A percentile compares a stretch with the other conserved stretches of the same genome.
Conservation (phyloP, 805 yeast genomes). For the Schizosaccharomyces pombe region DNA sequence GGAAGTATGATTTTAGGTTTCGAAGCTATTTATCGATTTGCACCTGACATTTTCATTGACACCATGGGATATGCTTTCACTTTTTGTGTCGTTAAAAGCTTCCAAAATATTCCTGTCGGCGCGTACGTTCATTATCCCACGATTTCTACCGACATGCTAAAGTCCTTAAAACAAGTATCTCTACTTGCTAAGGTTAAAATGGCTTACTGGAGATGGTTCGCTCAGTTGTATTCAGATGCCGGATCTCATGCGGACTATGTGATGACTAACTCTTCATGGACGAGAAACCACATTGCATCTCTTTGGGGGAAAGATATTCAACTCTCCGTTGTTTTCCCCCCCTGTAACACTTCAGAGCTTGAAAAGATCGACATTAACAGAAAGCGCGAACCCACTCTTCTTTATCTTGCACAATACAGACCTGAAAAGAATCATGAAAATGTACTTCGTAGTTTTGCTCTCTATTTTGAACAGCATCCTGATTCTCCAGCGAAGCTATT, state of each 20-base stretch:
- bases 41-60: conserved; percentile 81
- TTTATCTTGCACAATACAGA: conserved; percentile 75
- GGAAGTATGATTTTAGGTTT: conserved; percentile 49
- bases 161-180: conserved; percentile 23
- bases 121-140: conserved; percentile 92
- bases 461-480: conserved; percentile 20
- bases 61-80: conserved; percentile 85
- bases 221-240: conserved; percentile 36
- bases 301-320: conserved; percentile 33
- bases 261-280: conserved; percentile 80
- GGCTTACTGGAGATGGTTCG: conserved; percentile 48
- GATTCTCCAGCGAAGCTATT: conserved; percentile 22
- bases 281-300: conserved; percentile 41
- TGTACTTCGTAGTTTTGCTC: conserved; percentile 38
- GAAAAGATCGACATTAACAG: conserved; percentile 8
- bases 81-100: conserved; percentile 37
- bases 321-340: conserved; percentile 51
- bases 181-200: conserved; percentile 19
- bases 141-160: conserved; percentile 68
- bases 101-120: conserved; percentile 48
- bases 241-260: conserved; percentile 47
- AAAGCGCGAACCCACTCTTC: conserved; percentile 15
- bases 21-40: conserved; percentile 42
- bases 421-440: conserved; percentile 80
- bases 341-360: conserved; percentile 46